These are phyloP conservation scores for Trichomonascaceae sp. DNA, from an alignment of 1,139 yeast genomes.

Conservation along the genomic window DNA sequence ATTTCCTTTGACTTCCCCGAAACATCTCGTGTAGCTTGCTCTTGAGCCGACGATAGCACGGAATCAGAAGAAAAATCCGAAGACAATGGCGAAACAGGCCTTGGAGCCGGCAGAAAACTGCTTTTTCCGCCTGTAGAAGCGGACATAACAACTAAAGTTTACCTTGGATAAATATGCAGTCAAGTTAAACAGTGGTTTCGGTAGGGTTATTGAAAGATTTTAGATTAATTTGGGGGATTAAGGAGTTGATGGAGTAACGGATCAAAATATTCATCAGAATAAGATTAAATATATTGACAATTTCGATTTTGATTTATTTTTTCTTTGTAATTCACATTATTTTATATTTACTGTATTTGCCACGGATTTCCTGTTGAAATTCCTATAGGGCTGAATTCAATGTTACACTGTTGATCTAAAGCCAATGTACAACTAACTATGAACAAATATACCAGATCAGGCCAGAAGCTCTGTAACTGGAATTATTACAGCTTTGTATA, in stretches of 20 bases:
- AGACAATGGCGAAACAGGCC: constrained; percentile 7
- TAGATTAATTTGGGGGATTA: neutral
- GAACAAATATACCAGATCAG: neutral
- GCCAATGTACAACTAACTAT: neutral
- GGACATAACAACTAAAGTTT: neutral
- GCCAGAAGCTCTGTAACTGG: neutral
- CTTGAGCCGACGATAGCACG: neutral
- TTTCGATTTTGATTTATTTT: neutral
- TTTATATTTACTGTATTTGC: neutral
- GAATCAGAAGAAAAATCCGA: constrained; percentile 8
- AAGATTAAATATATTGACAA: neutral
- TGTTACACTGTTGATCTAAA: neutral
- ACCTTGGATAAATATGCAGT: neutral
- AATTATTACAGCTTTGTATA: neutral
- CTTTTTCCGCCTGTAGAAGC: neutral
- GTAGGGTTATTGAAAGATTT: neutral
- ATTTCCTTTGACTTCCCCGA: neutral
- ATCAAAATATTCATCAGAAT: neutral
- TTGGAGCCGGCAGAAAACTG: constrained; percentile 8
- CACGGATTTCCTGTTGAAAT: neutral
- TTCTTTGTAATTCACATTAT: too few species aligned
- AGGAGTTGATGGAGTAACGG: neutral
- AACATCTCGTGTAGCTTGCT: neutral
- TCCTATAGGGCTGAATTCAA: neutral
- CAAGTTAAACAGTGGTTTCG: neutral